These are phyloP conservation scores for Agapanthus africanus DNA, from an alignment of 106 monocot genomes.

Conservation along the genomic window DNA sequence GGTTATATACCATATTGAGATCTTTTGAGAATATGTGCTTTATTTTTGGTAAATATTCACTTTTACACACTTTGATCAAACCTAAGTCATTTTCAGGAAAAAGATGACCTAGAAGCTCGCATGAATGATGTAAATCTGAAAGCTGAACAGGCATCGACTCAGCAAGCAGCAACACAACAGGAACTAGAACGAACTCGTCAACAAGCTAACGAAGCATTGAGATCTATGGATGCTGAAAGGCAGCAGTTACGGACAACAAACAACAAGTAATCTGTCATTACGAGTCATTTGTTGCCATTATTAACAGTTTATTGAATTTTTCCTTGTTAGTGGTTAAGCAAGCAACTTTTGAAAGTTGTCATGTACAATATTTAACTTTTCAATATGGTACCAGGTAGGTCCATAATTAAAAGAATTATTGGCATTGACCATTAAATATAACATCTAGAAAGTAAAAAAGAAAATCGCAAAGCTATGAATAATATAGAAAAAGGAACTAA, in stretches of 20 bases:
- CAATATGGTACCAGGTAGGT: not conserved
- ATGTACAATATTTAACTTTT: not conserved
- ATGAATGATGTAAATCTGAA: conserved; percentile 52
- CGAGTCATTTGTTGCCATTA: not conserved
- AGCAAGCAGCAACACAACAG: conserved; percentile 47
- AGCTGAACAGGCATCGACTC: conserved; percentile 42
- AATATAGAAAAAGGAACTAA: not conserved
- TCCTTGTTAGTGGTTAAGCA: not conserved
- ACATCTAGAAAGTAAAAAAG: not conserved
- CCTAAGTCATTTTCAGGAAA: conserved; percentile 49
- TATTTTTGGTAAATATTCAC: not conserved
- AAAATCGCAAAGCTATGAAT: not conserved
- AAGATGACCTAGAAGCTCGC: conserved; percentile 88
- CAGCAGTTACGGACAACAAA: conserved; percentile 75
- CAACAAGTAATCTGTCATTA: conserved; percentile 51
- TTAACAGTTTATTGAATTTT: too few species aligned
- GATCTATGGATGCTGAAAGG: conserved; percentile 80
- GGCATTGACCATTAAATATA: not conserved
- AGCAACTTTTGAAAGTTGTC: not conserved
- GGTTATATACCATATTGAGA: too few species aligned
- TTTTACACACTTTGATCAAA: conserved; percentile 3
- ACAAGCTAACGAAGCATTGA: conserved; percentile 83
- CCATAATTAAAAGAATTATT: not conserved
- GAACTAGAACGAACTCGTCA: conserved; percentile 76
- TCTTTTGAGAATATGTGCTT: too few species aligned